Evolutionary conservation across 164 flowering plant species (phyloP), one percentile per base, ranked within the genome.

Genomic region (Malania oleifera): DNA sequence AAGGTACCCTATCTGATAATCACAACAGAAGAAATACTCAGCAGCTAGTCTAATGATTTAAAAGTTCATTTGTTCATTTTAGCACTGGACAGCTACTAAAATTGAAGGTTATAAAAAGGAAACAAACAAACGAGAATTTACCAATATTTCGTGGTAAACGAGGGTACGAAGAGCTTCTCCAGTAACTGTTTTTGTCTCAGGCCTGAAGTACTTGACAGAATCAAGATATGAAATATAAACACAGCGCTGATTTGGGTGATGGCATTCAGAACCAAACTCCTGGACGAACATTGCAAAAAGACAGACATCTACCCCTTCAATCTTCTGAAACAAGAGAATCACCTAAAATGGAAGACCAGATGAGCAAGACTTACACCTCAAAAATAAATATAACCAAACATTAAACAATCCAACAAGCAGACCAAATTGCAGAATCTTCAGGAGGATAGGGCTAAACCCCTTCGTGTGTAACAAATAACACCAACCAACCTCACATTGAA

Each of bases 221-320:
- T 85, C 91, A 35, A 85, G 72, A 65, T 82, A 85, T 5, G 85
- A 80, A 29, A 82, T 73, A 57, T 79, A 79, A 20, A 81, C 70
- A 54, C 75, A 54, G 0, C 87, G 82, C 9, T 73, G 69, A 61
- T 82, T 82, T 26, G 91, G 87, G 4, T 1, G 22, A 9, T 57
- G 22, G 28, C 87, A 82, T 37, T 80, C 78, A 59, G 85, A 73
- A 24, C 91, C 87, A 67, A 40, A 84, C 63, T 84, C 85, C 45
- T 82, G 87, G 46, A 80, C 87, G 43, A 72, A 75, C 80, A 82
- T 73, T 43, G 62, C 75, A 68, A 82, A 82, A 3, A 84, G 65
- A 60, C 87, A 80, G 7, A 82, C 77, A 46, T 84, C 91, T 25
- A 77, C 83, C 0, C 85, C 91, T 47, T 74, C 85, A 63, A 84